Conservation (phyloP, 768 basidiomycete genomes). For the Boletus huronensis region DNA sequence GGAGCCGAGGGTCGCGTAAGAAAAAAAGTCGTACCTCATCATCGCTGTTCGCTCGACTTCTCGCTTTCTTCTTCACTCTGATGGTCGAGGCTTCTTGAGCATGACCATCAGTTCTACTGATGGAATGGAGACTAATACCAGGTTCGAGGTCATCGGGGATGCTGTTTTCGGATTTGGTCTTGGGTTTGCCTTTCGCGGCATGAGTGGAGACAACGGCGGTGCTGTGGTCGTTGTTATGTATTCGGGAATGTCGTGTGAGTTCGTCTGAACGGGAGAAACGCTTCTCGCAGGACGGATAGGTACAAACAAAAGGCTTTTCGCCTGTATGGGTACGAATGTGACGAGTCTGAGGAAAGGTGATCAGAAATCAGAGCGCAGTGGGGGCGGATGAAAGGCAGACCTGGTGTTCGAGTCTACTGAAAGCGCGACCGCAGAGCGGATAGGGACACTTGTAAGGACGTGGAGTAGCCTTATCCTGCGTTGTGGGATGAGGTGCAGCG, state of each 20-base stretch:
- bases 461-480: slow-evolving; percentile 42
- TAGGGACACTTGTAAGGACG: slow-evolving; percentile 98
- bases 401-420: slow-evolving; percentile 95
- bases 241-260: slow-evolving; percentile 91
- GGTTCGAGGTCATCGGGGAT: slow-evolving; percentile 27
- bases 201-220: slow-evolving; percentile 16
- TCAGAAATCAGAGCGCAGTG: slow-evolving; percentile 17
- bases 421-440: slow-evolving; percentile 87
- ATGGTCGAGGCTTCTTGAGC: slow-evolving; percentile 27
- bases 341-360: slow-evolving; percentile 61
- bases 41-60: slow-evolving; percentile 75
- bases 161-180: slow-evolving; percentile 27
- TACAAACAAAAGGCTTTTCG: slow-evolving; percentile 95
- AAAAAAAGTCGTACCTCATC: slow-evolving; percentile 59
- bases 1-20: slow-evolving; percentile 1
- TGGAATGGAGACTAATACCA: slow-evolving; percentile 26
- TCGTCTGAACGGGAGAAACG: slow-evolving; percentile 98
- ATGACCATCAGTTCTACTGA: slow-evolving; percentile 16
- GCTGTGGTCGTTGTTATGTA: slow-evolving; percentile 68
- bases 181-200: slow-evolving; percentile 27
- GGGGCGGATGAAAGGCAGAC: slow-evolving; percentile 35
- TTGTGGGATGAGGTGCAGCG: slow-evolving; percentile 1
- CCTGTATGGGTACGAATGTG: slow-evolving; percentile 98
- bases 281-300: slow-evolving; percentile 93
- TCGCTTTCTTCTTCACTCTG: slow-evolving; percentile 71